Percentiles rank a stretch among this genome's conserved stretches.
These are phyloP conservation scores for Psilocybe azurescens DNA, from an alignment of 768 basidiomycete genomes.

Conservation along the genomic window DNA sequence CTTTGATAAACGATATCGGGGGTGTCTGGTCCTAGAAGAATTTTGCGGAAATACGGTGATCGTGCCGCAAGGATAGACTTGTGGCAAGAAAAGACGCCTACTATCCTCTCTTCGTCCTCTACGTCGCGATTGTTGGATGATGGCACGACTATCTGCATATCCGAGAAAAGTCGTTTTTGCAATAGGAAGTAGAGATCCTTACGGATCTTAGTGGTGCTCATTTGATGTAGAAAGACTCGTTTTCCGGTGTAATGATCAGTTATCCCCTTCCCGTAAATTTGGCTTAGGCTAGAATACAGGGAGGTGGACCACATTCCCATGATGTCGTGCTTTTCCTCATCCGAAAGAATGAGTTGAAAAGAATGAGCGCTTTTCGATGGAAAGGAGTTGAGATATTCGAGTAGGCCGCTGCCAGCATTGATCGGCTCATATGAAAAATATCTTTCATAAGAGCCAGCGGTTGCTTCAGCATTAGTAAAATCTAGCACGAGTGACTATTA, in stretches of 20 bases:
- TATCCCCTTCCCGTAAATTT: neutral
- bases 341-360: neutral
- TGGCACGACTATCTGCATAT: slow-evolving; percentile 1
- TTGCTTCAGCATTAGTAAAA: neutral
- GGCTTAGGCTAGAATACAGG: neutral
- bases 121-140: neutral
- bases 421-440: neutral
- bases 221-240: neutral
- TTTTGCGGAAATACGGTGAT: neutral
- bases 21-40: neutral
- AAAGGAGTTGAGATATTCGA: neutral
- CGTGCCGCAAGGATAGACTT: neutral
- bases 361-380: neutral
- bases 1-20: neutral
- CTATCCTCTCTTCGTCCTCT: neutral
- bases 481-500: neutral
- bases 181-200: neutral
- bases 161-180: neutral
- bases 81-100: neutral
- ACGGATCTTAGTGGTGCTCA: neutral
- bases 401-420: neutral
- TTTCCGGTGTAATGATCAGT: neutral
- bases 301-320: neutral
- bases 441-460: neutral
- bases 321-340: neutral